Evolutionary conservation across 202 grass and related monocot species (phyloP), one percentile per base, ranked within the genome.

Genomic region (Zoysia matrella): DNA sequence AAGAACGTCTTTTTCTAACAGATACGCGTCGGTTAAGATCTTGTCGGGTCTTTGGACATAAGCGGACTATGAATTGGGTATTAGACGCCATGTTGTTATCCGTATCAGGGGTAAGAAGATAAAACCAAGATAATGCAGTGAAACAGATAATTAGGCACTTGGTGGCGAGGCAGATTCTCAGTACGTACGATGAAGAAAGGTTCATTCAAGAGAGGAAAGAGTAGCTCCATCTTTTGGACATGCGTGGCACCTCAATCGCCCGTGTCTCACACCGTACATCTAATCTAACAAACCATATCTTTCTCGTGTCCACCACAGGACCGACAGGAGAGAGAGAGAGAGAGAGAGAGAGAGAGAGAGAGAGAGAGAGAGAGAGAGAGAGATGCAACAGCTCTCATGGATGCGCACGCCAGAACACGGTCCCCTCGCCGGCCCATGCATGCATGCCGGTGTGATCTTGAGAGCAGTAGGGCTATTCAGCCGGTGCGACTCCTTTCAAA

Each of bases 241-340:
- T 64, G 65, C 22, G 22, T 30, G 22, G 87, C 77, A 67, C 51
- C 81, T 50, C 76, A 36, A 65, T 76, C 76, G 69, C 49, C 43
- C 56, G 62, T 71, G 71, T 56, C 87, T 30, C 22, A 30, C 22
- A 66, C 56, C 72, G 46, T 81, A 85, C 81, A 89, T 85, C 87
- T 85, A 85, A 89, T 89, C 87, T 85, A 85, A 85, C 78, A 82
- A 67, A 30, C 81, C 82, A 57, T 75, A 89, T 89, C 46, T 73
- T 81, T 47, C 68, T 79, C 44, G 60, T 18, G 43, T 13, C 60
- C 60, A 42, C 71, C 57, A 60, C 66, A 82, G 15, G 50, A 50
- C 7, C 9, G 3, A 15, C 42, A 50, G 22, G 22, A 30, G 22
- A 30, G 22, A 30, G 22, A 30, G 22, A 30, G 22, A 30, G 22